These are phyloP conservation scores for Aureobasidium sp. DNA, from an alignment of 2,329 filamentous ascomycete species.

Conservation along the genomic window DNA sequence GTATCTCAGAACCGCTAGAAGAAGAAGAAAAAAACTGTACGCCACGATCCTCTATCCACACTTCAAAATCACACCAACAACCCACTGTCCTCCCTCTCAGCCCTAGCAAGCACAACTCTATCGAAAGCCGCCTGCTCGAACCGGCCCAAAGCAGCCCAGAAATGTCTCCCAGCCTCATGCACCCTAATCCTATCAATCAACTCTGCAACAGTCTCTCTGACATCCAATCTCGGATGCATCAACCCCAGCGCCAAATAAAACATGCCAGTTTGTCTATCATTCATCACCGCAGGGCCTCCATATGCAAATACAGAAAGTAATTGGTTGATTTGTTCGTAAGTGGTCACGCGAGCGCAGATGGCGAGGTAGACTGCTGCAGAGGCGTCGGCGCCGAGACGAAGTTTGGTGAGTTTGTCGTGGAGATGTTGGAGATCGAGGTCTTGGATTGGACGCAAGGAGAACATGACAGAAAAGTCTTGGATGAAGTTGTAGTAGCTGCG, in stretches of 20 bases:
- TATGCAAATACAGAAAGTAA: constrained; percentile 35
- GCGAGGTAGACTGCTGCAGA: constrained; percentile 88
- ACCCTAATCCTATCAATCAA: constrained; percentile 84
- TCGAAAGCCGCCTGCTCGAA: constrained; percentile 92
- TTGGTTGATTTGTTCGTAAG: constrained; percentile 83
- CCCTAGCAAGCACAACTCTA: constrained; percentile 74
- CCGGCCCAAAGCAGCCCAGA: constrained; percentile 86
- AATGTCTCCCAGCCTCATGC: constrained; percentile 93
- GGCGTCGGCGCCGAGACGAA: constrained; percentile 80
- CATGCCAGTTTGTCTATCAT: constrained; percentile 66
- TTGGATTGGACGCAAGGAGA: constrained; percentile 64
- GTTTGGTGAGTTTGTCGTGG: constrained; percentile 87
- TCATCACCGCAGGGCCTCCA: constrained; percentile 46
- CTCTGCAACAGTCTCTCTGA: constrained; percentile 80
- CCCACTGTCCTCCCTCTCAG: constrained; percentile 29
- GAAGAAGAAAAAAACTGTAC: neutral
- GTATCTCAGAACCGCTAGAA: constrained; percentile 15
- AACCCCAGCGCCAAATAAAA: constrained; percentile 93
- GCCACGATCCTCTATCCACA: neutral
- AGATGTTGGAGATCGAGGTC: constrained; percentile 92
- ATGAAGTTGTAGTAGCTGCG: constrained; percentile 97
- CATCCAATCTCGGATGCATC: constrained; percentile 88
- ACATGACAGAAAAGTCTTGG: constrained; percentile 40
- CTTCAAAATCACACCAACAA: neutral
- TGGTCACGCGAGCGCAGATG: constrained; percentile 68